These are phyloP conservation scores for Rhododendron simsii DNA, from an alignment of 148 eudicot genomes.

Conservation along the genomic window DNA sequence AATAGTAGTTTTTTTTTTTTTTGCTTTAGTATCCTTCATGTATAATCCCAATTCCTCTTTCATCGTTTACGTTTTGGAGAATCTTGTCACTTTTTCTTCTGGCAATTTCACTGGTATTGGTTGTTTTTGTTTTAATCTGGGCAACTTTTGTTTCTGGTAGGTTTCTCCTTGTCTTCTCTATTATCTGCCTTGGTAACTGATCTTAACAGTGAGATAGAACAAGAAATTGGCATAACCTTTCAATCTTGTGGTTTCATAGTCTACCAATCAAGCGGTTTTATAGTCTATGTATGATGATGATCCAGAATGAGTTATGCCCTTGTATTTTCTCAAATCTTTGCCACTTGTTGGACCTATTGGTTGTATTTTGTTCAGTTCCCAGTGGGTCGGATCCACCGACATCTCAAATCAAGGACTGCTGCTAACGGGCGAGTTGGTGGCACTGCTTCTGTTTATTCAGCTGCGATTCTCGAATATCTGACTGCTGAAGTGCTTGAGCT, in stretches of 20 bases:
- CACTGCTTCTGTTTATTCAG: constrained; percentile 76
- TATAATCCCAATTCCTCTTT: neutral
- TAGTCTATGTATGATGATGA: neutral
- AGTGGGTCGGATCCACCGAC: constrained; percentile 72
- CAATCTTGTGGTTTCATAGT: neutral
- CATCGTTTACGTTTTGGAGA: neutral
- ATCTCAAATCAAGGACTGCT: constrained; percentile 61
- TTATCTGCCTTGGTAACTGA: neutral
- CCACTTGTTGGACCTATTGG: neutral
- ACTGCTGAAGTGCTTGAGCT: constrained; percentile 78
- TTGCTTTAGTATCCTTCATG: neutral
- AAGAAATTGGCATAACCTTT: neutral
- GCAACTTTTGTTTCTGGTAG: neutral
- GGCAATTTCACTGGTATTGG: neutral
- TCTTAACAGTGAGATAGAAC: neutral
- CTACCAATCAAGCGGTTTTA: neutral
- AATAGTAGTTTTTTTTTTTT: neutral
- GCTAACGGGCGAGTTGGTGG: constrained; percentile 78
- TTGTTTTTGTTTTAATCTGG: neutral
- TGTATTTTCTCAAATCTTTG: neutral
- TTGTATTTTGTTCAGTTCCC: constrained; percentile 40
- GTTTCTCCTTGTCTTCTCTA: neutral
- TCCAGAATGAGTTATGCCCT: neutral
- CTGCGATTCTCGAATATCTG: constrained; percentile 74
- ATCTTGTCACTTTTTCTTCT: neutral